Base-by-base conservation (phyloP, 2,329 filamentous ascomycete species). In the Scolecobasidium constrictum region DNA sequence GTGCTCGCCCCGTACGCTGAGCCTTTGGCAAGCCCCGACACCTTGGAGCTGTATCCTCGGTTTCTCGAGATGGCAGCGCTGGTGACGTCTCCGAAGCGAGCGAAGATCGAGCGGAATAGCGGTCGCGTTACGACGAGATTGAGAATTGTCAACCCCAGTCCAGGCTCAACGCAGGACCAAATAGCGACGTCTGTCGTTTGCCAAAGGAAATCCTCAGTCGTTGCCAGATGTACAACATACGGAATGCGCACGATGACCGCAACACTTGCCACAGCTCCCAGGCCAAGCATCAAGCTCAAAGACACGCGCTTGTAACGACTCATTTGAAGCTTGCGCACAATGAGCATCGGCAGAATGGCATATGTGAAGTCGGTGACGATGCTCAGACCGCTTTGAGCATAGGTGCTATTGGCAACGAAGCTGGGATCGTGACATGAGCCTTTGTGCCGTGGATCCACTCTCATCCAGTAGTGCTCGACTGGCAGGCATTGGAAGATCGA, bases 221-320 rank as follows among this genome's bases (percentile, higher is more conserved):
- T 48, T 2, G 52, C 4, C 67, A 54, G 28, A 56, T 47, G 44
- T 56, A 56, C 54, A n/a, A 67, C 59, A 48, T 66, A 68, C 4
- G 62, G 58, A 22, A 68, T 61, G 12, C 65, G 62, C 19, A 67
- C 58, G 36, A 68, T 60, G 4, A 64, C 66, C 13, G 64, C 65
- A n/a, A 61, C 52, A 28, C 45, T 47, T 26, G 42, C 45, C 40
- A 59, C 45, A 15, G 56, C 48, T 2, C 57, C 56, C 16, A 60
- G 52, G 11, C 50, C 51, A 22, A 61, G 54, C 15, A 61, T 46
- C 6, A 49, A 44, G 47, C 52, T 53, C 3, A 61, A 52, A 7
- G 53, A 53, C 40, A 50, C 49, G 39, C 58, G 60, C 26, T 52
- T 52, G 18, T 43, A 48, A 13, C 42, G 35, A 12, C 48, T 51